Evolutionary conservation across 305 asterid genomes (phyloP), one percentile per base, ranked within the genome.

Genomic region (Ajuga reptans): DNA sequence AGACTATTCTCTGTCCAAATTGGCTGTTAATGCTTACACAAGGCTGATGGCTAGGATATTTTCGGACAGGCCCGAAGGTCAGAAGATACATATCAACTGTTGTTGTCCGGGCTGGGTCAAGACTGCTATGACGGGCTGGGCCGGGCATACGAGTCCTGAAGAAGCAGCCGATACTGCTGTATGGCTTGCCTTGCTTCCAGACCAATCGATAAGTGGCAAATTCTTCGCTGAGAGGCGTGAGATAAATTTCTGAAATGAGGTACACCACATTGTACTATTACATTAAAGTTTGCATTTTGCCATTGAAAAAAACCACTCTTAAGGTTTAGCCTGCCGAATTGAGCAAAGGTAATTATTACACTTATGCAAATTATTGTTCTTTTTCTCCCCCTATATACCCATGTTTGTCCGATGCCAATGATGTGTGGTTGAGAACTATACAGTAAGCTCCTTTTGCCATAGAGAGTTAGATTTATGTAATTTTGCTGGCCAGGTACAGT

Each of bases 101-200:
- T 92, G 76, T 62, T 92, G 98, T 15, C 98, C 96, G 0, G 98
- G 98, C 14, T 92, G 96, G 96, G 98, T 92, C 57, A 92, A 86
- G 75, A 92, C 98, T 2, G 95, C 90, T 4, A 92, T 92, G 98
- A 92, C 98, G 3, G 92, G 83, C 10, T 92, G 98, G 98, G 88
- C 77, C 0, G 98, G 98, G 37, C 86, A 85, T 54, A 80, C 78
- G 16, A 65, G 83, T 68, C 98, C 96, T 0, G 91, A 83, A 75
- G 96, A 89, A 12, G 96, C 91, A 41, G 98, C 98, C 43, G 96
- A 92, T 64, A 92, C 98, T 59, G 96, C 95, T 7, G 89, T 92
- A 10, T 92, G 98, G 98, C 95, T 92, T 59, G 88, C 96, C 9
- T 72, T 92, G 72, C 82, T 83, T 51, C 89, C 88, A 0, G 89